These are phyloP conservation scores for Gossypium ekmanianum DNA, from an alignment of 345 rosid genomes.

Conservation along the genomic window DNA sequence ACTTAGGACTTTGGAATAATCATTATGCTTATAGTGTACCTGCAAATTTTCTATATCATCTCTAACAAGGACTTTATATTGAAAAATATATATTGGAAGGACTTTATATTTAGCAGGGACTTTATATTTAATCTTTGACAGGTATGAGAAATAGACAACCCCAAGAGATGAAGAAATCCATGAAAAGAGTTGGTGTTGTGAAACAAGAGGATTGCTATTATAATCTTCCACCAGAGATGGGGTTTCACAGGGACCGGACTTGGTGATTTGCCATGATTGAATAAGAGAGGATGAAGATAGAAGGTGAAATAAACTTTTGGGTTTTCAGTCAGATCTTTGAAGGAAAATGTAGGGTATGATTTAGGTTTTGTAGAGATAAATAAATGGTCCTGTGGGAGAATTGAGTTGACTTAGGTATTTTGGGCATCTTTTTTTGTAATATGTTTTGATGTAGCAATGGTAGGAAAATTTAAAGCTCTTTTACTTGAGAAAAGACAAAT, in stretches of 20 bases:
- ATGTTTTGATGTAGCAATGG: background rate
- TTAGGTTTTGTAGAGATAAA: background rate
- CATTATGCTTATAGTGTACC: too few relatives aligned
- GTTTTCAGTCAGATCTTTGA: slow-evolving; percentile 14
- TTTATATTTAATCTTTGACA: slow-evolving; percentile 1
- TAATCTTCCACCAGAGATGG: slow-evolving; percentile 41
- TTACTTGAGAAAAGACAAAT: background rate
- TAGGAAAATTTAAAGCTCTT: background rate
- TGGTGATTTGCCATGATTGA: background rate
- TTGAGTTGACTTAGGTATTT: background rate
- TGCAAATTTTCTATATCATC: too few relatives aligned
- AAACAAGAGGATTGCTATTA: slow-evolving; percentile 30
- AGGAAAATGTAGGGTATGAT: background rate
- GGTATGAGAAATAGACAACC: slow-evolving; percentile 10
- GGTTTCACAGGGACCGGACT: slow-evolving; percentile 36
- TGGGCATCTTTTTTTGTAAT: background rate
- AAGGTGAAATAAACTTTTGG: background rate
- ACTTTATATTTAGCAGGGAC: too few relatives aligned
- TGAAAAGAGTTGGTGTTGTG: slow-evolving; percentile 14
- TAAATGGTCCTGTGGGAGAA: background rate
- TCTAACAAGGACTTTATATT: too few relatives aligned
- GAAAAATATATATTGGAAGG: too few relatives aligned
- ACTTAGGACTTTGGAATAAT: too few relatives aligned
- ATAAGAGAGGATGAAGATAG: slow-evolving; percentile 1
- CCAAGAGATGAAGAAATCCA: slow-evolving; percentile 20